Conservation (phyloP, 345 rosid species). For the Eucalyptus cloeziana region DNA sequence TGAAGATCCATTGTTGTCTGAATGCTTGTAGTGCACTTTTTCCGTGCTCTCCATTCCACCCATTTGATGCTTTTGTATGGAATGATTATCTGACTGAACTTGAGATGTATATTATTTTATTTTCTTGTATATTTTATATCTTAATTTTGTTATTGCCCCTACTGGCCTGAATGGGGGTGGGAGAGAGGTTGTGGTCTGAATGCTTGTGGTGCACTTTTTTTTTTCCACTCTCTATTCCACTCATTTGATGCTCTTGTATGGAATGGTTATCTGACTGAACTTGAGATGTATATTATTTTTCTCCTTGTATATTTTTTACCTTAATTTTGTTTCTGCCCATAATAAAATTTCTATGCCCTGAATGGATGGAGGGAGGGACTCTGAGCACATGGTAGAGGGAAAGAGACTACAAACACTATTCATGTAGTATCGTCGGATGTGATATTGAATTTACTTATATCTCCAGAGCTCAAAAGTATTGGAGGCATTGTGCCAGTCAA, state of each 20-base stretch:
- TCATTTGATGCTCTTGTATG: not conserved
- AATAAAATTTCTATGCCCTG: not conserved
- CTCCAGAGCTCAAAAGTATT: not conserved
- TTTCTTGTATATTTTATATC: not conserved
- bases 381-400: not conserved
- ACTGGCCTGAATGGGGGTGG: not conserved
- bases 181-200: not conserved
- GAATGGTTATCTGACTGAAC: not conserved
- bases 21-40: not conserved
- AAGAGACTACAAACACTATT: not conserved
- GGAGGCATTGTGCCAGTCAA: not conserved
- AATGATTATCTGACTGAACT: not conserved
- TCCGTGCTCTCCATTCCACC: not conserved
- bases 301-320: not conserved
- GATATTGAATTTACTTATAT: not conserved
- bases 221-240: not conserved
- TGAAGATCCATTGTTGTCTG: not conserved
- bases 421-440: not conserved
- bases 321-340: not conserved
- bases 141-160: not conserved
- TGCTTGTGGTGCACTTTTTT: not conserved
- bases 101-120: not conserved
- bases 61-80: not conserved
- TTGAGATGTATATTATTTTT: not conserved
- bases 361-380: not conserved